Evolutionary conservation across 2,329 filamentous ascomycete genomes (phyloP).

Genomic region (Fusarium setosum): DNA sequence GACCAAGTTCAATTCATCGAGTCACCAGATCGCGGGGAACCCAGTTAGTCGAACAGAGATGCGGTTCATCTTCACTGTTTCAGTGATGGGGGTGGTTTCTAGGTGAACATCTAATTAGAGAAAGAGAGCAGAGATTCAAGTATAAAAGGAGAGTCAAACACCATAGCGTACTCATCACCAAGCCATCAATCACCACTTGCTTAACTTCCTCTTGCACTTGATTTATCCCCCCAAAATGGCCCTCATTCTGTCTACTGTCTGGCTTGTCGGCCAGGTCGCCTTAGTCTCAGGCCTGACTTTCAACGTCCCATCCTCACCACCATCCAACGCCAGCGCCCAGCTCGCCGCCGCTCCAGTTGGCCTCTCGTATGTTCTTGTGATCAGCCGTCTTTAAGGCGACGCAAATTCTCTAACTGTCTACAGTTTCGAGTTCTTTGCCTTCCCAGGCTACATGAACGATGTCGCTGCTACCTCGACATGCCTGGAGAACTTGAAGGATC

Average conservation of each 20-base stretch:
- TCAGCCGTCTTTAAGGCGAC: background rate
- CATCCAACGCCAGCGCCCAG: slow-evolving; percentile 43
- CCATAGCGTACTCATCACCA: too few relatives aligned
- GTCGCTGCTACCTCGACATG: slow-evolving; percentile 63
- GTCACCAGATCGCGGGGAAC: too few relatives aligned
- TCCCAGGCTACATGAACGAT: slow-evolving; percentile 64
- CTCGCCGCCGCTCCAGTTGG: slow-evolving; percentile 57
- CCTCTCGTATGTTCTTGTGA: slow-evolving; percentile 58
- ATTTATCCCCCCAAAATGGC: slow-evolving; percentile 1
- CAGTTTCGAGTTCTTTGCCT: slow-evolving; percentile 67
- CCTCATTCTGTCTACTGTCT: background rate
- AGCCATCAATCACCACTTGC: background rate
- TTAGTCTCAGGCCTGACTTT: slow-evolving; percentile 44
- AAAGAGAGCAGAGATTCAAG: too few relatives aligned
- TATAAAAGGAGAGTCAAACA: too few relatives aligned
- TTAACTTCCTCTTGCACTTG: background rate
- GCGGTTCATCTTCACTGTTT: too few relatives aligned
- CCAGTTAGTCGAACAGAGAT: too few relatives aligned
- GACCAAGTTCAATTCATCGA: too few relatives aligned
- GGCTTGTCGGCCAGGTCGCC: slow-evolving; percentile 14
- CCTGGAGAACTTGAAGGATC: slow-evolving; percentile 60
- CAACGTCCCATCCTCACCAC: slow-evolving; percentile 48
- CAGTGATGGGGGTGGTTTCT: too few relatives aligned
- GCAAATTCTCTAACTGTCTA: background rate
- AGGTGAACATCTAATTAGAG: too few relatives aligned